Evolutionary conservation across 352 stramenopile genomes (phyloP).

Genomic region (Pythium scleroteichum): DNA sequence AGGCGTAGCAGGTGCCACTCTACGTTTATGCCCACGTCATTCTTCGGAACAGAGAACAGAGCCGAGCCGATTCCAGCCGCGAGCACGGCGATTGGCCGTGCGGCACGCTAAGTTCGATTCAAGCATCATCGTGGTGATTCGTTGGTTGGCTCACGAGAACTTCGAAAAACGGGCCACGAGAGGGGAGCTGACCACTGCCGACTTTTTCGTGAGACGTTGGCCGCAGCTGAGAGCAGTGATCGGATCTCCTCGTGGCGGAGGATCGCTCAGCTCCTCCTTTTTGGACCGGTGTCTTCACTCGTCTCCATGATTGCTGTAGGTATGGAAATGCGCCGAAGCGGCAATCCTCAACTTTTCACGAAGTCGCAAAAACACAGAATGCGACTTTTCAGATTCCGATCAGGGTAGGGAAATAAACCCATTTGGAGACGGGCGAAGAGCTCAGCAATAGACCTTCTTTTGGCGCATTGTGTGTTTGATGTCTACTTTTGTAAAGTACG

Average conservation of each 20-base stretch:
- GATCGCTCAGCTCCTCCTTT: no score
- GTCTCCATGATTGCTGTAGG: no score
- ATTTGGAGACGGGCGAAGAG: constrained; percentile 1
- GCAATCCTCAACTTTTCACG: no score
- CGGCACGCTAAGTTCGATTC: constrained; percentile 1
- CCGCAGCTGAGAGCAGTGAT: no score
- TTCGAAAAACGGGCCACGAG: no score
- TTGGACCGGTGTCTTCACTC: no score
- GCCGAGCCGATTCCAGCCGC: neutral
- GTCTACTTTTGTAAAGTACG: neutral
- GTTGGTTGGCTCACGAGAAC: no score
- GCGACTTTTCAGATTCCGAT: neutral
- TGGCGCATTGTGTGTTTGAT: neutral
- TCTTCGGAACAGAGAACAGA: constrained; percentile 1
- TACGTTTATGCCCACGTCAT: constrained; percentile 6
- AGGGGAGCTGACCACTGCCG: no score
- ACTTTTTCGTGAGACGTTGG: no score
- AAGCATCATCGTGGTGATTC: neutral
- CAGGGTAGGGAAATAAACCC: neutral
- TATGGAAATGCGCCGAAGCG: no score
- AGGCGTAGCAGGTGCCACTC: neutral
- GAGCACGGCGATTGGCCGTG: constrained; percentile 12
- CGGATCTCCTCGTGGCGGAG: no score
- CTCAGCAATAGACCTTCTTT: constrained; percentile 9
- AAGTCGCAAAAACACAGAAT: neutral